phyloP scores from a whole-genome alignment of 768 basidiomycete species.

The Boletus subcaerulescens region DNA sequence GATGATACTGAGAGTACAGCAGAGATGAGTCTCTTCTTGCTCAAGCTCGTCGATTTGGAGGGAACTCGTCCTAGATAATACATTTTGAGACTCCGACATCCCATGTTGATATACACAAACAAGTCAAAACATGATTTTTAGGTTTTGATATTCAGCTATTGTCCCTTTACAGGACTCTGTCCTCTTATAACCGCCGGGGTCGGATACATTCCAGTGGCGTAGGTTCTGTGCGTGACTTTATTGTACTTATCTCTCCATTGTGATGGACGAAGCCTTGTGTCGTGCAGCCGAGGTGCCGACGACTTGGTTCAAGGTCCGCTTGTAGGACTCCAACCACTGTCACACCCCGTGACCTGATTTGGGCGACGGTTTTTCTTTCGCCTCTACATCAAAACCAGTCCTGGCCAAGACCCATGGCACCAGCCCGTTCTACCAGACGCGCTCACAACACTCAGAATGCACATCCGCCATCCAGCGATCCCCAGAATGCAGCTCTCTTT shows the following conservation, averaged over 20 bases:
- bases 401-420: conserved; percentile 75
- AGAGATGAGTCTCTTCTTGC: conserved; percentile 6
- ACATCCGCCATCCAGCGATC: conserved; percentile 29
- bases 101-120: conserved; percentile 30
- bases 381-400: conserved; percentile 26
- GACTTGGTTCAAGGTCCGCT: conserved; percentile 18
- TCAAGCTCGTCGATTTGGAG: not conserved
- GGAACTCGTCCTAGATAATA: conserved; percentile 28
- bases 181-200: not conserved
- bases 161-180: too few species aligned
- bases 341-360: conserved; percentile 20
- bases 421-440: conserved; percentile 61
- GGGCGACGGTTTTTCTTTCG: conserved; percentile 11
- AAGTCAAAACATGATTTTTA: conserved; percentile 15
- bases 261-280: not conserved
- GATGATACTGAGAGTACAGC: not conserved
- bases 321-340: conserved; percentile 31
- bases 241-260: conserved; percentile 1
- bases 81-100: conserved; percentile 28
- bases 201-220: not conserved
- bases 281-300: conserved; percentile 7
- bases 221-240: not conserved
- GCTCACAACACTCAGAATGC: conserved; percentile 36
- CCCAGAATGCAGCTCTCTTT: conserved; percentile 52
- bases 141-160: too few species aligned